These are phyloP conservation scores for Urtica urens DNA, from an alignment of 306 rosid genomes.

Conservation along the genomic window DNA sequence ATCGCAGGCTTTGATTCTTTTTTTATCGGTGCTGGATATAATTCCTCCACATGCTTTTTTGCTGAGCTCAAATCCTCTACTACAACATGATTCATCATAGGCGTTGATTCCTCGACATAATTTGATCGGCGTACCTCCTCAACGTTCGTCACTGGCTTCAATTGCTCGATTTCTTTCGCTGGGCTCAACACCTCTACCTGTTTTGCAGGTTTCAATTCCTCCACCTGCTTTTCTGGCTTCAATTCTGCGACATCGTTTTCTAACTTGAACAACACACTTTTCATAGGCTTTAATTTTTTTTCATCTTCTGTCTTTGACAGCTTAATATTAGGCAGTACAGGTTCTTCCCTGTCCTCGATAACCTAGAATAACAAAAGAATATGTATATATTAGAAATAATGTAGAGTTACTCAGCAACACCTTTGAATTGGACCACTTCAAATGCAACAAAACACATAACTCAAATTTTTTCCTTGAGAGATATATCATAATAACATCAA, in stretches of 20 bases:
- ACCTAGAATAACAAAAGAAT: conserved; percentile 18
- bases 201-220: conserved; percentile 17
- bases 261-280: conserved; percentile 12
- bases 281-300: conserved; percentile 11
- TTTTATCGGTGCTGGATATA: conserved; percentile 9
- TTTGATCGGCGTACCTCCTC: conserved; percentile 16
- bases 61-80: conserved; percentile 7
- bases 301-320: conserved; percentile 19
- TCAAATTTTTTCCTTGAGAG: too few relatives aligned
- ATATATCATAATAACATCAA: too few relatives aligned
- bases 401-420: too few relatives aligned
- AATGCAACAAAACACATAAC: too few relatives aligned
- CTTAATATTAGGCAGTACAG: conserved; percentile 15
- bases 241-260: conserved; percentile 11
- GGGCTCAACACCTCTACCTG: conserved; percentile 16
- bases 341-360: conserved; percentile 20
- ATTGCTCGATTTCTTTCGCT: conserved; percentile 14
- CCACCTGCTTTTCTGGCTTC: conserved; percentile 12
- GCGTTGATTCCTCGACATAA: conserved; percentile 17
- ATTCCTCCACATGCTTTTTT: conserved; percentile 6
- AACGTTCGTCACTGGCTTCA: conserved; percentile 9
- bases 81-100: background rate
- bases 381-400: too few relatives aligned
- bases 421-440: too few relatives aligned
- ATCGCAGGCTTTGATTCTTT: conserved; percentile 12